A percentile compares a stretch with the other conserved stretches of the same genome.
phyloP scores from a whole-genome alignment of 805 yeast genomes.

The Henningerozyma blattae region DNA sequence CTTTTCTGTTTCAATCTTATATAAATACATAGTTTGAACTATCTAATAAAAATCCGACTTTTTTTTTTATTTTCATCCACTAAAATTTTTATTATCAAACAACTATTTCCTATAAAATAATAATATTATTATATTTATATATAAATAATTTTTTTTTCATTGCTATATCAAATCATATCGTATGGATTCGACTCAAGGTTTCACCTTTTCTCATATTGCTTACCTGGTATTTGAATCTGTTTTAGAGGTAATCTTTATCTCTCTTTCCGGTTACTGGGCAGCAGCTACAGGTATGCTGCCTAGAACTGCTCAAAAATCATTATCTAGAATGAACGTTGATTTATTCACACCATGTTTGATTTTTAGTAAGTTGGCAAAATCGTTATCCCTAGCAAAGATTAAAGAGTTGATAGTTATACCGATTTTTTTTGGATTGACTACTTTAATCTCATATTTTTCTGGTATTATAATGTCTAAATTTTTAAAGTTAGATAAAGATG shows the following conservation, averaged over 20 bases:
- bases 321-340: conserved; percentile 74
- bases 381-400: conserved; percentile 61
- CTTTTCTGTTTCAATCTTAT: no score
- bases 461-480: conserved; percentile 45
- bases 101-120: no score
- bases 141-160: no score
- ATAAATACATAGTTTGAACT: no score
- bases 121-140: no score
- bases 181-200: no score
- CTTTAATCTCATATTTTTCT: conserved; percentile 56
- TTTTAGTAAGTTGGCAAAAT: conserved; percentile 63
- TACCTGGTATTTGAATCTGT: conserved; percentile 85
- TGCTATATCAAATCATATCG: no score
- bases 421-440: conserved; percentile 68
- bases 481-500: conserved; percentile 54
- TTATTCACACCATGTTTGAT: conserved; percentile 92
- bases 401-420: conserved; percentile 79
- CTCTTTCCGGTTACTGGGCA: conserved; percentile 78
- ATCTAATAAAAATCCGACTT: no score
- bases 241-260: conserved; percentile 74
- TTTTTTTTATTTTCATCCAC: no score
- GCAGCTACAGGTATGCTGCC: conserved; percentile 61
- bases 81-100: no score
- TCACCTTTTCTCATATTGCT: conserved; percentile 25
- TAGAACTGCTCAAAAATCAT: conserved; percentile 58